These are phyloP conservation scores for Austroboletus festivus DNA, from an alignment of 768 basidiomycete genomes.

Conservation along the genomic window DNA sequence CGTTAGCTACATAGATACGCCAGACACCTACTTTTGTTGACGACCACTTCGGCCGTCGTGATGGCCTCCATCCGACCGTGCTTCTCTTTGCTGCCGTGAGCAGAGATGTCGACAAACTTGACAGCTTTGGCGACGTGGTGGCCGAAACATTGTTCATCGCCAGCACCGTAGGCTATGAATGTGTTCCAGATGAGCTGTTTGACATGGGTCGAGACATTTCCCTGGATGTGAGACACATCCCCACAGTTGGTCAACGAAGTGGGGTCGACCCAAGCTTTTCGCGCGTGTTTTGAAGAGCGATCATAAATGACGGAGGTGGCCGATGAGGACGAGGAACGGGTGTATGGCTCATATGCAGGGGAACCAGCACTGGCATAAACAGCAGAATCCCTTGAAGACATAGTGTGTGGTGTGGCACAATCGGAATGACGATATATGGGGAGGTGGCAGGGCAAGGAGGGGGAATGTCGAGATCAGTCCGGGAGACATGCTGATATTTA, in stretches of 20 bases:
- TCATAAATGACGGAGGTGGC: conserved; percentile 29
- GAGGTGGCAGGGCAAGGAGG: background rate
- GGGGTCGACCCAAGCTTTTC: conserved; percentile 64
- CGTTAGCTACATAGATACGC: background rate
- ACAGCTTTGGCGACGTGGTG: conserved; percentile 58
- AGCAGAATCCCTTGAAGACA: conserved; percentile 28
- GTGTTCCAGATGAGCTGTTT: conserved; percentile 70
- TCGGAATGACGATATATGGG: background rate
- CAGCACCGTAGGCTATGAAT: conserved; percentile 68
- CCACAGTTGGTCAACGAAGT: conserved; percentile 55
- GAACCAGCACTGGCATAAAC: conserved; percentile 29
- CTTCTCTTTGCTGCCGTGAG: conserved; percentile 43
- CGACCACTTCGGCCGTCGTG: conserved; percentile 59
- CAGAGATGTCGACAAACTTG: conserved; percentile 57
- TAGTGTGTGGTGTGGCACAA: conserved; percentile 7
- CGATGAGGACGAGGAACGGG: conserved; percentile 16
- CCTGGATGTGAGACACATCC: conserved; percentile 54
- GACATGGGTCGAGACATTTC: conserved; percentile 58
- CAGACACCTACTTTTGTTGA: conserved; percentile 58
- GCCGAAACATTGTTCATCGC: conserved; percentile 58
- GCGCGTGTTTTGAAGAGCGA: conserved; percentile 17
- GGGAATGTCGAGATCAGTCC: conserved; percentile 2
- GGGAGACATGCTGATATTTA: conserved; percentile 27
- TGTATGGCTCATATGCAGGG: conserved; percentile 27
- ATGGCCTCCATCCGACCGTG: conserved; percentile 57